Base-by-base conservation (phyloP, 2,329 filamentous ascomycete species). In the Dissoconium aciculare region DNA sequence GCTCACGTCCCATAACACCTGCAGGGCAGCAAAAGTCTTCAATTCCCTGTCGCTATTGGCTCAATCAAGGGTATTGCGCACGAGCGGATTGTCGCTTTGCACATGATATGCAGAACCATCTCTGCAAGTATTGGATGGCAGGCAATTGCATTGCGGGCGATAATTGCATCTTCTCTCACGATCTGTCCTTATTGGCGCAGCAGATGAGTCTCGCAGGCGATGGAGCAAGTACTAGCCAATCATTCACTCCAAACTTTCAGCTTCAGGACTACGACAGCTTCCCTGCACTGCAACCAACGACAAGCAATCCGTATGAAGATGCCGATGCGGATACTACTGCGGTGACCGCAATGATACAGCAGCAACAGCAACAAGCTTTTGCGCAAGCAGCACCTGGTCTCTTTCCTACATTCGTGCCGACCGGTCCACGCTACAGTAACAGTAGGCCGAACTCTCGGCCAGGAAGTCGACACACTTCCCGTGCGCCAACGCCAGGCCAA, bases 41-140 rank as follows among this genome's bases (percentile, higher is more conserved):
- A 15, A 78, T 94, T 23, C 81, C 95, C 25, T 98, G 89, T 69
- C 92, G 93, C 58, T 98, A 95, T 56, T 95, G 84, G 65, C 64
- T 98, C 40, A 87, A 85, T 6, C 91, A 80, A 5, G 89, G 89
- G n/a, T 81, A 89, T 55, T 98, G 89, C 54, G 74, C 94, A 31
- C 74, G 89, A 36, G 87, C 87, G 37, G 89, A 98, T 56, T 98
- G 89, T 55, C 78, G 87, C 35, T 98, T 95, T 57, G 93, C 85
- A 44, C 89, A 98, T 56, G 87, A 98, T 54, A 69, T 93, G 26
- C 92, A 82, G 51, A 91, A 81, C 50, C 89, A 94, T 49, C 70
- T 98, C 39, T 98, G 89, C 85, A 95, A 95, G 82, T 95, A 95
- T 54, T 98, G 85, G 82, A 69, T 98, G 31, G 83, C 83, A 60